Conservation (phyloP, 495 filamentous ascomycete species). For the Aspergillus nanangensis region DNA sequence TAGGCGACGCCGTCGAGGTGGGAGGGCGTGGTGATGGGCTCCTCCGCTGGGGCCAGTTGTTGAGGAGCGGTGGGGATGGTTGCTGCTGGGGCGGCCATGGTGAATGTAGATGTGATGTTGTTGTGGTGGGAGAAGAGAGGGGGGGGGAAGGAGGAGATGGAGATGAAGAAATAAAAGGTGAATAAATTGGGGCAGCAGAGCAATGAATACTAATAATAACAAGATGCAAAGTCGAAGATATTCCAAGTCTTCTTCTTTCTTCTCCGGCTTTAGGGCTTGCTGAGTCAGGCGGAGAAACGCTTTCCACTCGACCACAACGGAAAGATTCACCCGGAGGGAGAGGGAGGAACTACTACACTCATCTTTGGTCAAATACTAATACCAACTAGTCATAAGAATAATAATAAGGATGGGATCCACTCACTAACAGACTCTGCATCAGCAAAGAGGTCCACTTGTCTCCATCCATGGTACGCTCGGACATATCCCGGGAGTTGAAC, state of each 20-base stretch:
- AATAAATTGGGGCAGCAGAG: too few species aligned
- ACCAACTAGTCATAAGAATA: too few species aligned
- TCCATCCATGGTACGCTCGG: too few species aligned
- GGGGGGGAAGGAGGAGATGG: constrained; percentile 5
- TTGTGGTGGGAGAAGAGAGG: neutral
- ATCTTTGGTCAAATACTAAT: too few species aligned
- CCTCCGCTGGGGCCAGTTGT: constrained; percentile 22
- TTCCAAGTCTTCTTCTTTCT: neutral
- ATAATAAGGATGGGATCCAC: too few species aligned
- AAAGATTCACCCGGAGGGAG: too few species aligned
- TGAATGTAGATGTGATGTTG: neutral
- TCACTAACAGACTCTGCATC: too few species aligned
- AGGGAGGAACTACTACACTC: too few species aligned
- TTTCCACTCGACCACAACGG: constrained; percentile 1
- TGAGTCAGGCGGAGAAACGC: constrained; percentile 24
- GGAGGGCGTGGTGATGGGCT: constrained; percentile 32
- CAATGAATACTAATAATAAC: neutral
- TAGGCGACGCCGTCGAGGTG: constrained; percentile 39
- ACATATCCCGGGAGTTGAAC: too few species aligned
- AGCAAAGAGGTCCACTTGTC: too few species aligned
- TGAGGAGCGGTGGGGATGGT: constrained; percentile 8
- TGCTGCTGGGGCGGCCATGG: constrained; percentile 19
- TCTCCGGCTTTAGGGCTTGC: neutral
- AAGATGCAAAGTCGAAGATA: constrained; percentile 7
- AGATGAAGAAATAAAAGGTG: neutral